Evolutionary conservation across 192 early-diverging fungal species (phyloP).

Genomic region (Coemansia aciculifera): DNA sequence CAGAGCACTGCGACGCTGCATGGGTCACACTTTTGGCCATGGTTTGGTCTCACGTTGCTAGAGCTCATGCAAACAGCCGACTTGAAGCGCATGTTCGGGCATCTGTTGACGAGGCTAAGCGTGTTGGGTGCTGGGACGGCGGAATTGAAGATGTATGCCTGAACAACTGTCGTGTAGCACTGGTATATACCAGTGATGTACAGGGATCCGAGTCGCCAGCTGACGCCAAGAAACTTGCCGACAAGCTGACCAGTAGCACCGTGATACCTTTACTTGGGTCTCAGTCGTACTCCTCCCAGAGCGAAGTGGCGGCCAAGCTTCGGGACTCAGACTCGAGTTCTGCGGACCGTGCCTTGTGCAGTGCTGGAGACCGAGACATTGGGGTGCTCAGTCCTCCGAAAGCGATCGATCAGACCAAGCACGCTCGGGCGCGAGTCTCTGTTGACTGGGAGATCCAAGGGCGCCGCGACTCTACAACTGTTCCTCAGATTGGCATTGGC

Average conservation of each 20-base stretch:
- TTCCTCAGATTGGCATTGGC: conserved; percentile 40
- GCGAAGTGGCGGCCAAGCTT: neutral
- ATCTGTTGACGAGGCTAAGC: conserved; percentile 14
- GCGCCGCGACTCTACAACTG: conserved; percentile 32
- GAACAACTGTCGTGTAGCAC: conserved; percentile 10
- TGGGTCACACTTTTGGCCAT: conserved; percentile 37
- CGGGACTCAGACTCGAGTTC: neutral
- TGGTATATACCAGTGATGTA: neutral
- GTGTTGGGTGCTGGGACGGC: conserved; percentile 24
- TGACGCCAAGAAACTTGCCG: neutral
- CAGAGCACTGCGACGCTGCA: conserved; percentile 6
- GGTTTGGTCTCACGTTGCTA: conserved; percentile 24
- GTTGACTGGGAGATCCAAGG: conserved; percentile 47
- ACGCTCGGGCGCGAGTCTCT: conserved; percentile 48
- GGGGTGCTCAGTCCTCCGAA: neutral
- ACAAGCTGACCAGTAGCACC: conserved; percentile 5
- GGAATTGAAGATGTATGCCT: conserved; percentile 28
- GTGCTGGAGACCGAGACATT: neutral
- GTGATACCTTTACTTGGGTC: conserved; percentile 16
- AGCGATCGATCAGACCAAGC: conserved; percentile 32
- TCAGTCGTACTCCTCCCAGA: neutral
- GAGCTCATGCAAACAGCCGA: neutral
- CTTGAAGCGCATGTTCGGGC: conserved; percentile 13
- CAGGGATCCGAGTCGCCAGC: neutral
- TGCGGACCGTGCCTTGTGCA: conserved; percentile 27